Evolutionary conservation across 371 early-diverging fungal species (phyloP).

Genomic region (Parasitella parasitica): DNA sequence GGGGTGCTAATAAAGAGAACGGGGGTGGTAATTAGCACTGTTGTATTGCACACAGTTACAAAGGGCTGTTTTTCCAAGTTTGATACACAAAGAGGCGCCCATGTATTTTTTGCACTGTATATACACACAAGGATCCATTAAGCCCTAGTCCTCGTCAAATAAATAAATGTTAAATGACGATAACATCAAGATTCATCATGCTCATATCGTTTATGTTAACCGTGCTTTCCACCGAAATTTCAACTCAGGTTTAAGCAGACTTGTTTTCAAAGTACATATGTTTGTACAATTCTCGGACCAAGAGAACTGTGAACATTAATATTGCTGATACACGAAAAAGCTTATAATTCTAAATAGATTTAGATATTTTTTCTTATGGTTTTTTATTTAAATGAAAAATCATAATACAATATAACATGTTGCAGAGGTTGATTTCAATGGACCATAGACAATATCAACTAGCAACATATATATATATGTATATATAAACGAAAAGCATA

Average conservation of each 20-base stretch:
- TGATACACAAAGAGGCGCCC: neutral
- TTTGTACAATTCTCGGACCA: neutral
- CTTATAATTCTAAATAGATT: neutral
- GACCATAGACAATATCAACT: no score
- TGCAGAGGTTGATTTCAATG: neutral
- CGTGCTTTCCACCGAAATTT: neutral
- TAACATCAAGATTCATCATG: no score
- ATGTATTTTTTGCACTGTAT: no score
- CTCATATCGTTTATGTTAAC: neutral
- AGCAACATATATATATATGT: no score
- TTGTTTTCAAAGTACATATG: no score
- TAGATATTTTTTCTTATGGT: neutral
- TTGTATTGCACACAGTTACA: neutral
- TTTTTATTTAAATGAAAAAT: neutral
- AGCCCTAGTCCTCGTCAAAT: no score
- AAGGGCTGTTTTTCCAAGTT: neutral
- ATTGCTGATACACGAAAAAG: no score
- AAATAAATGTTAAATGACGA: neutral
- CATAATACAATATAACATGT: neutral
- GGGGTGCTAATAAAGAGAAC: neutral
- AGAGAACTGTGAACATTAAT: no score
- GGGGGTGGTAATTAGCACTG: neutral
- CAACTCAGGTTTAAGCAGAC: neutral
- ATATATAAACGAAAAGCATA: neutral
- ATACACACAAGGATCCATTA: neutral